Evolutionary conservation across 1,284 basidiomycete genomes (phyloP).

Genomic region (Chalciporus piperatoides): DNA sequence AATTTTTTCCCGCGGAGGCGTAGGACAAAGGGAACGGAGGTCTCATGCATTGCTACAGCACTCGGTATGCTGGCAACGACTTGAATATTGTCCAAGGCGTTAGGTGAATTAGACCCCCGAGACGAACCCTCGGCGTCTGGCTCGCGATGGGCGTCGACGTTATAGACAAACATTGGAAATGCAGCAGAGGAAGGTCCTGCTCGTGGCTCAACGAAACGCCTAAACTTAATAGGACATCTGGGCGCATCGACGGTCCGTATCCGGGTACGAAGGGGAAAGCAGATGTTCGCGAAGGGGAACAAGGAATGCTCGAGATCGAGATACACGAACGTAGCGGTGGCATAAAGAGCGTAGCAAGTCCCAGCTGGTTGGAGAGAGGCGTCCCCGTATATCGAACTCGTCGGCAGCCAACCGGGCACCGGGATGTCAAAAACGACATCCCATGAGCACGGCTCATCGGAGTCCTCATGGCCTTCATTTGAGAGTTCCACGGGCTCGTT

Average conservation of each 20-base stretch:
- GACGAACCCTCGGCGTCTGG: constrained; percentile 7
- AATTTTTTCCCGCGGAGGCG: constrained; percentile 58
- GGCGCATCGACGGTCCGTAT: constrained; percentile 35
- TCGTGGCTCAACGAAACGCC: constrained; percentile 45
- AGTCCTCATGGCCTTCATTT: constrained; percentile 57
- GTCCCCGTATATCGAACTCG: constrained; percentile 48
- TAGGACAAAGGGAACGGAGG: constrained; percentile 49
- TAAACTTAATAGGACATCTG: constrained; percentile 38
- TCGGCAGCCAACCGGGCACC: constrained; percentile 76
- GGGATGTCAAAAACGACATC: constrained; percentile 67
- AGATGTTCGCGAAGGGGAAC: constrained; percentile 48
- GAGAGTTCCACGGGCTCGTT: constrained; percentile 53
- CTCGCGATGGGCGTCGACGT: constrained; percentile 25
- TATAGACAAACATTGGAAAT: constrained; percentile 26
- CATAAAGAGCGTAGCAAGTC: constrained; percentile 63
- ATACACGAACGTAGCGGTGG: constrained; percentile 54
- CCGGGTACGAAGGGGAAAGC: constrained; percentile 44
- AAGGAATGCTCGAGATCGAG: constrained; percentile 38
- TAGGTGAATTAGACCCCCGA: constrained; percentile 40
- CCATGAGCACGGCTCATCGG: constrained; percentile 55
- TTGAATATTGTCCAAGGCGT: constrained; percentile 58
- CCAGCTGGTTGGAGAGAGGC: constrained; percentile 41
- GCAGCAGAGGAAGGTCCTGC: constrained; percentile 22
- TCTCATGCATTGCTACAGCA: constrained; percentile 44
- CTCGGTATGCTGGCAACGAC: constrained; percentile 60